These are phyloP conservation scores for Gonium pectorale DNA, from an alignment of 139 green algal species.

Conservation along the genomic window DNA sequence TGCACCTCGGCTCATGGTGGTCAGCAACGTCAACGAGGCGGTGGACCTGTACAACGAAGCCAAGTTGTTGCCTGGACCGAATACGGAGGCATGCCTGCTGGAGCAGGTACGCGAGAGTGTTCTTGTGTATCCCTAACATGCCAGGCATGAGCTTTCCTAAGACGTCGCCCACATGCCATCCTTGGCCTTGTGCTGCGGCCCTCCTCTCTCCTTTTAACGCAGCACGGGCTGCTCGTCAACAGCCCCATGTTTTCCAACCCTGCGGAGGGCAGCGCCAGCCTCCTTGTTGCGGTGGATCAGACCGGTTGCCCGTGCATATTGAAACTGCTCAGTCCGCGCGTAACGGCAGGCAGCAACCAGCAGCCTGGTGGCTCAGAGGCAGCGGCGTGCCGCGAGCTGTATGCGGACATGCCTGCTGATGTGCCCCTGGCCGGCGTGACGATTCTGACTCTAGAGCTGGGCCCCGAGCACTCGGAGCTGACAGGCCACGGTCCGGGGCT, in stretches of 20 bases:
- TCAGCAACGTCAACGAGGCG: neutral
- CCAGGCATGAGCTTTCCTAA: neutral
- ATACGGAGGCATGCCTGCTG: neutral
- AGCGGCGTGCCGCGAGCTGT: neutral
- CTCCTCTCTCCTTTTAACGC: conserved; percentile 3
- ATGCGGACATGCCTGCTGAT: neutral
- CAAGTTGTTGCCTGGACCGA: neutral
- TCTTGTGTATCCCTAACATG: neutral
- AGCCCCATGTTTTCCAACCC: conserved; percentile 14
- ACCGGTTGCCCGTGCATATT: neutral
- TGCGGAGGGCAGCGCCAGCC: neutral
- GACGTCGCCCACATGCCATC: neutral
- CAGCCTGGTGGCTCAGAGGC: neutral
- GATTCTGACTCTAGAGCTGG: neutral
- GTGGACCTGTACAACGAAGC: neutral
- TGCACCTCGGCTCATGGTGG: neutral
- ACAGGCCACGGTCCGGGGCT: neutral
- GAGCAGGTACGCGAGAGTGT: neutral
- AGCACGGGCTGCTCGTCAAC: conserved; percentile 16
- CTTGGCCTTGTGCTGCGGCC: neutral
- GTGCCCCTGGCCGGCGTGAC: neutral
- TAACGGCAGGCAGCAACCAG: too few species aligned
- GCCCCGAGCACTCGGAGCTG: neutral
- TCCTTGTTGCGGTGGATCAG: neutral
- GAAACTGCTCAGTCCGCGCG: too few species aligned